Evolutionary conservation across 495 filamentous ascomycete species (phyloP), one percentile per base, ranked within the genome.

Genomic region (Hypoxylon subgilvum): DNA sequence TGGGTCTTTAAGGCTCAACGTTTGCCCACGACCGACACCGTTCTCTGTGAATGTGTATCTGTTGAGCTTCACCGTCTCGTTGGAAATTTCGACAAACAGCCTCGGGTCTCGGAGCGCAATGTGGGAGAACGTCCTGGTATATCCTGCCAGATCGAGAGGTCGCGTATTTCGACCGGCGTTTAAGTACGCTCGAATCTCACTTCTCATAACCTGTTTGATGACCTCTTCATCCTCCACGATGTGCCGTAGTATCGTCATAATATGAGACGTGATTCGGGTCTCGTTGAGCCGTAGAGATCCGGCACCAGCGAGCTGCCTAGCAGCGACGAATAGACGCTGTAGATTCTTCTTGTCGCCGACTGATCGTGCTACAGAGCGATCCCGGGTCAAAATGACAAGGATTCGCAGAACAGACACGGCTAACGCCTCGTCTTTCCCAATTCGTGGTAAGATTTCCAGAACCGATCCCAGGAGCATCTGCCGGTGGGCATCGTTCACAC

Each of bases 161-260:
- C 88, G 79, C 41, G 79, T 73, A 6, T 82, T 81, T 36, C 91
- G 85, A 50, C 88, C 80, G 52, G 96, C 88, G n/a, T 43, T 32
- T 5, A 68, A 39, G 66, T 81, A 86, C 14, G 85, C 71, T 48
- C 86, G 83, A 63, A 99, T 96, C 64, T 97, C 94, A 30, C 87
- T 88, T 47, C 88, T 81, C 91, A 99, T 97, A 65, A 97, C 86
- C 63, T 96, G 89, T 43, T 89, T 90, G 30, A 97, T 80, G 0
- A 87, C 93, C 40, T 91, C 84, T 46, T 94, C 91, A 63, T 99
- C 95, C 73, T 99, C 94, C 31, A 97, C 82, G 12, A 97, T 88
- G 67, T 99, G 94, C 17, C 95, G 85, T 40, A 99, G 76, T 39
- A 97, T 86, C 17, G 95, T 75, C 83, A 97, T 88, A 48, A 97